These are phyloP conservation scores for Trichoderma sp. DNA, from an alignment of 2,329 filamentous ascomycete genomes.

Conservation along the genomic window DNA sequence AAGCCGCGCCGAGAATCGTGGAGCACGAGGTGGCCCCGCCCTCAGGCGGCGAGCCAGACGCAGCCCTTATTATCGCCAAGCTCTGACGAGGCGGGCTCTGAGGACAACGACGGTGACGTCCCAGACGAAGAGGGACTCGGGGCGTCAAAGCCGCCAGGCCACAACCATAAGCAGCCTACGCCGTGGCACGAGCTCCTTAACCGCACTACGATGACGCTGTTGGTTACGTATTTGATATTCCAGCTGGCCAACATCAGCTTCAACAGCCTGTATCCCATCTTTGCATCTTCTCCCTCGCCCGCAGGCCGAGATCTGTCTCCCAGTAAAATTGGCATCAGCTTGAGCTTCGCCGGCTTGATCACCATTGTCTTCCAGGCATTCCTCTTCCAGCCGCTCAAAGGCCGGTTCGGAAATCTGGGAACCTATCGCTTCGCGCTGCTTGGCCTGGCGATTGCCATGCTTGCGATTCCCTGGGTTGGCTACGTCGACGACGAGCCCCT, in stretches of 20 bases:
- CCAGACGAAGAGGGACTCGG: not conserved
- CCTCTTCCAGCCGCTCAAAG: constrained; percentile 76
- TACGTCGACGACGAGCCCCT: constrained; percentile 64
- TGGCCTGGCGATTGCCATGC: constrained; percentile 78
- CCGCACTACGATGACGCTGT: constrained; percentile 76
- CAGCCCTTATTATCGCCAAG: constrained; percentile 36
- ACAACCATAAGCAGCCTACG: constrained; percentile 20
- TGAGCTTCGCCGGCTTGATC: constrained; percentile 79
- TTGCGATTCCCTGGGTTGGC: constrained; percentile 86
- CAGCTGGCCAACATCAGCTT: constrained; percentile 93
- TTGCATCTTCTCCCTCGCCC: constrained; percentile 73
- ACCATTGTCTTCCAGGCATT: constrained; percentile 91
- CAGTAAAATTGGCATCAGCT: constrained; percentile 77
- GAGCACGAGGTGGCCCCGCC: constrained; percentile 44
- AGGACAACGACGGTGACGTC: constrained; percentile 29
- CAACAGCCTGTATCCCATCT: constrained; percentile 94
- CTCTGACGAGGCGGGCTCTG: constrained; percentile 30
- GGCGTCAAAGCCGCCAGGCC: not conserved
- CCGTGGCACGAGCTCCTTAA: constrained; percentile 66
- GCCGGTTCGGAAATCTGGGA: constrained; percentile 79
- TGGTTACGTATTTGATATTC: constrained; percentile 88
- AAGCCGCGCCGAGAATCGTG: constrained; percentile 38
- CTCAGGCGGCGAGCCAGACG: constrained; percentile 27
- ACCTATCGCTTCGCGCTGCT: constrained; percentile 79
- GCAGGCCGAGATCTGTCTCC: constrained; percentile 76